phyloP scores from a whole-genome alignment of 352 stramenopile species.

The Phytopythium mirpurense region DNA sequence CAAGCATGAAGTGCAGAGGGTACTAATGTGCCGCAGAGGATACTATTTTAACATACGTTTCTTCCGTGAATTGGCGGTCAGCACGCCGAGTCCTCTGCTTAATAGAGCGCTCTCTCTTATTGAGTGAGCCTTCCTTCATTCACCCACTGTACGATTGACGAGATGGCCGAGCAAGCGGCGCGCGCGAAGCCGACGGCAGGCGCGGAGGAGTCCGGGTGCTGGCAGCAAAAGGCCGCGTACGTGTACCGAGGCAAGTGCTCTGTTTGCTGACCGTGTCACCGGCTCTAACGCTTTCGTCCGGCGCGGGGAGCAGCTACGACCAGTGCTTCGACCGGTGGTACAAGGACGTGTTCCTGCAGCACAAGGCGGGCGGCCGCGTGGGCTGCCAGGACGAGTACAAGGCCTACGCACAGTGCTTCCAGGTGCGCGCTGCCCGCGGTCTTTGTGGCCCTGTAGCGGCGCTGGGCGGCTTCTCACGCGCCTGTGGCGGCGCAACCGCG shows the following conservation, averaged over 20 bases:
- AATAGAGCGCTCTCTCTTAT: conserved; percentile 16
- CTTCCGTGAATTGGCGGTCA: conserved; percentile 8
- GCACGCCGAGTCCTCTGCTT: background rate
- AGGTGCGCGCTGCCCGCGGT: conserved; percentile 35
- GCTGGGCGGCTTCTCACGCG: background rate
- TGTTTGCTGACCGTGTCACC: background rate
- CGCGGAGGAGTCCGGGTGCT: conserved; percentile 48
- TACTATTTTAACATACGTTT: conserved; percentile 18
- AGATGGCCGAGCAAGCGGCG: conserved; percentile 16
- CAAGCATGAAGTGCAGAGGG: background rate
- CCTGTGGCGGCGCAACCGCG: background rate
- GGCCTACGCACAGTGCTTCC: conserved; percentile 64
- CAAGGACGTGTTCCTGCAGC: conserved; percentile 78
- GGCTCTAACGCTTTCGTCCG: background rate
- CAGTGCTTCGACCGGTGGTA: conserved; percentile 89
- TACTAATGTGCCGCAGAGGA: background rate
- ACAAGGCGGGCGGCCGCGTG: conserved; percentile 63
- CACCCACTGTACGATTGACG: no score
- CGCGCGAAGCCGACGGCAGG: conserved; percentile 1
- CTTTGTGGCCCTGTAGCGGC: background rate
- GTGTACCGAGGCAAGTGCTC: conserved; percentile 6
- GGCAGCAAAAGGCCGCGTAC: conserved; percentile 65
- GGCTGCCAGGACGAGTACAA: conserved; percentile 82
- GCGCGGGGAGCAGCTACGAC: conserved; percentile 42
- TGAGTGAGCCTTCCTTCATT: no score